Base-by-base conservation (phyloP, 2,329 filamentous ascomycete species). In the Taxawa tesnikishii region DNA sequence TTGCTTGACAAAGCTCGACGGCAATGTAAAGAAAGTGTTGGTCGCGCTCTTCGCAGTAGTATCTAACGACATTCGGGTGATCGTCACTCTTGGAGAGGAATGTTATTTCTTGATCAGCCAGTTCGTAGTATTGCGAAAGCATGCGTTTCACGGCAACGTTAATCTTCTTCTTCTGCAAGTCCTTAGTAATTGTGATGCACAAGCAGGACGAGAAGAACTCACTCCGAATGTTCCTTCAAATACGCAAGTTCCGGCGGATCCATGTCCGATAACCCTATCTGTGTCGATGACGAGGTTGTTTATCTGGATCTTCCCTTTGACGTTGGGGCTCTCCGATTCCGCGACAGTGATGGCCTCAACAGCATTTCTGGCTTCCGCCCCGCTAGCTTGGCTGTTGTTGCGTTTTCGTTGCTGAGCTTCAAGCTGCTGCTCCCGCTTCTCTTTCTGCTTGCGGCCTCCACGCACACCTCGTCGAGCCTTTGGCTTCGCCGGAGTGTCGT, bases 81-180 rank as follows among this genome's bases (percentile, higher is more conserved):
- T 94, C 83, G 45, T 98, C 90, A 49, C 87, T 94, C 54, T 94
- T 85, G 38, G 92, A 73, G 8, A 98, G 61, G 32, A 96, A 66
- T 38, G 80, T 80, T 1, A 94, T 93, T 58, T 98, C 90, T 48
- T 94, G 85, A 8, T 83, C 85, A 1, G 90, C 90, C 44, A 98
- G 83, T 42, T 94, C 88, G 52, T 87, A 94, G 47, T 94, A 94
- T 44, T 94, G 83, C 19, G 88, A 83, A 38, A 96, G 67, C 84
- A 98, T 93, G 19, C 90, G 76, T 65, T 98, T 98, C 29, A 98
- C 84, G 1, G 90, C 90, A 15, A 98, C 88, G 27, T 87, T 80
- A 31, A n/a, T n/a, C n/a, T n/a, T n/a, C n/a, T 87, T 79, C 15
- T 85, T 85, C 53, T 63, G 15, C 1, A 16, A 7, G 14, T 12